phyloP scores from a whole-genome alignment of 345 rosid genomes.

The Lumnitzera racemosa region DNA sequence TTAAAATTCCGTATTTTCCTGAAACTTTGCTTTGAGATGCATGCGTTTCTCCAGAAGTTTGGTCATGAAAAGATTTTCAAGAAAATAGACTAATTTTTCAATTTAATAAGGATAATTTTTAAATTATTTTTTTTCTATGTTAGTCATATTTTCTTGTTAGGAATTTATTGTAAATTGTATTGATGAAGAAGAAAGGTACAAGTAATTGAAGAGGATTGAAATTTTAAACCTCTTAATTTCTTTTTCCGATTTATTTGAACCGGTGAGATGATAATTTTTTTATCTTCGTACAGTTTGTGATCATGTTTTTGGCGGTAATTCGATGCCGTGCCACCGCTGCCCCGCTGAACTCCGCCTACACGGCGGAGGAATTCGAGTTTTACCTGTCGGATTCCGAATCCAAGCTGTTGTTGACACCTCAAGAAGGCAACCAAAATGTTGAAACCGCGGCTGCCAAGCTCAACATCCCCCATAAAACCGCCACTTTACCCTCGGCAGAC shows the following conservation, averaged over 20 bases:
- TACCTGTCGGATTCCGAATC: conserved; percentile 67
- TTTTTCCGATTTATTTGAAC: background rate
- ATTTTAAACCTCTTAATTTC: no score
- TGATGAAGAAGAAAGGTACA: no score
- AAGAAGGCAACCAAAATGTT: conserved; percentile 37
- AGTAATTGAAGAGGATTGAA: no score
- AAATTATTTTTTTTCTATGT: no score
- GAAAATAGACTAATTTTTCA: no score
- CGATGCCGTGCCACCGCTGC: conserved; percentile 59
- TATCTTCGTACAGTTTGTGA: conserved; percentile 41
- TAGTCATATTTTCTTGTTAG: no score
- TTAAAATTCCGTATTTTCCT: no score
- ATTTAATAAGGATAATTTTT: no score
- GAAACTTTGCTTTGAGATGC: no score
- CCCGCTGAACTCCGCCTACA: conserved; percentile 58
- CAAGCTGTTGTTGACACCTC: conserved; percentile 34
- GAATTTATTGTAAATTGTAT: no score
- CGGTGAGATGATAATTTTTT: background rate
- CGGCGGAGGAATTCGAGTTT: conserved; percentile 67
- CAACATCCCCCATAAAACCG: conserved; percentile 31
- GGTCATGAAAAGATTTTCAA: no score
- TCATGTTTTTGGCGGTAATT: conserved; percentile 59
- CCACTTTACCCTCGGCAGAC: conserved; percentile 26
- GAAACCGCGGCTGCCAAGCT: conserved; percentile 48
- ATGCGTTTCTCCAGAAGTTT: no score